A percentile compares a stretch with the other conserved stretches of the same genome.
Evolutionary conservation across 164 flowering plant species (phyloP).

Genomic region (Brasenia schreberi): DNA sequence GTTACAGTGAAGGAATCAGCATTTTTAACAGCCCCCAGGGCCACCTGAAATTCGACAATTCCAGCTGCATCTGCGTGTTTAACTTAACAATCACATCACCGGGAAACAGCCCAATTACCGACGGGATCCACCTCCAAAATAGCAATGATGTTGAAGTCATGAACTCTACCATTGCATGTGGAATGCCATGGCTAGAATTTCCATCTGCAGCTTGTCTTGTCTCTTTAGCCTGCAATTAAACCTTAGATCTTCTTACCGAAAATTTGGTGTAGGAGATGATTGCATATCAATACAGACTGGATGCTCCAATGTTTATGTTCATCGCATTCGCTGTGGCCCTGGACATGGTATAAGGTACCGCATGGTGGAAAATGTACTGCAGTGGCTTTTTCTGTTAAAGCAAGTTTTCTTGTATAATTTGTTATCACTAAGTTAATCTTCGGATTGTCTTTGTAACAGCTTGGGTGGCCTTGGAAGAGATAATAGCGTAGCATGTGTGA

Average conservation of each 20-base stretch:
- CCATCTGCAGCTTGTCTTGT: too few species aligned
- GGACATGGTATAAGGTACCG: constrained; percentile 94
- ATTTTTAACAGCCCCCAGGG: constrained; percentile 74
- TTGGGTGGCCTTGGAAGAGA: constrained; percentile 73
- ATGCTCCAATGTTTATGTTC: constrained; percentile 50
- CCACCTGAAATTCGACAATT: constrained; percentile 71
- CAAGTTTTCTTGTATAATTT: too few species aligned
- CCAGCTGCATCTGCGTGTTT: constrained; percentile 26
- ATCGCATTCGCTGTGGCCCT: constrained; percentile 72
- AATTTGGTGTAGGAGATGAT: constrained; percentile 59
- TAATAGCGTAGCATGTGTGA: constrained; percentile 51
- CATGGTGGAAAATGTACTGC: too few species aligned
- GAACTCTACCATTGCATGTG: constrained; percentile 54
- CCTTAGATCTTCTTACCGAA: too few species aligned
- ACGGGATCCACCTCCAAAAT: constrained; percentile 84
- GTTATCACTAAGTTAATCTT: too few species aligned
- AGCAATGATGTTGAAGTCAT: constrained; percentile 55
- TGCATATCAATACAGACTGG: constrained; percentile 91
- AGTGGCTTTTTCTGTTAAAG: too few species aligned
- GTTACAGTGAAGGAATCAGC: constrained; percentile 46
- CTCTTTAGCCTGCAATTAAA: background rate
- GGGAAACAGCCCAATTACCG: constrained; percentile 72
- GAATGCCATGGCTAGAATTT: constrained; percentile 15
- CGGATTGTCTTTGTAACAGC: too few species aligned
- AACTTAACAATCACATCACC: constrained; percentile 71